Evolutionary conservation across 2,329 filamentous ascomycete species (phyloP).

Genomic region (Raffaelea arxii): DNA sequence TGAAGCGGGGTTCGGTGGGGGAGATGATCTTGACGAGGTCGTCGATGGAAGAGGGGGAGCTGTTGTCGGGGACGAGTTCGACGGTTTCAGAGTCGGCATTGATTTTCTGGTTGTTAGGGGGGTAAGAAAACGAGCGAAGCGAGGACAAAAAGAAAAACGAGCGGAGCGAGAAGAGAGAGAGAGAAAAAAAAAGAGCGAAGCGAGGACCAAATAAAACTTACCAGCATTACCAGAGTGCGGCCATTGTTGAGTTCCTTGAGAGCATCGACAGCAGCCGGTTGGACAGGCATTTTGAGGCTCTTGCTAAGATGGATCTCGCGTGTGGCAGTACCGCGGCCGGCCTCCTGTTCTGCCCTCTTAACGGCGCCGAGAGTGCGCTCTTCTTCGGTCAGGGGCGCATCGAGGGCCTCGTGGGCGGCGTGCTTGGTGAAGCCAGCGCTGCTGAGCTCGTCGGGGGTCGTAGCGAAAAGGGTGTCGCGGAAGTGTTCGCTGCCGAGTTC

Average conservation of each 20-base stretch:
- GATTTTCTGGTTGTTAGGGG: slow-evolving; percentile 56
- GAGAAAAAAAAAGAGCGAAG: neutral
- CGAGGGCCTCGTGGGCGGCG: slow-evolving; percentile 54
- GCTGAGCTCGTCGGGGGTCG: slow-evolving; percentile 58
- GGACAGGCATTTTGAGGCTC: slow-evolving; percentile 47
- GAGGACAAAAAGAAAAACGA: neutral
- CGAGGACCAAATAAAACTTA: slow-evolving; percentile 27
- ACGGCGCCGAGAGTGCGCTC: slow-evolving; percentile 63
- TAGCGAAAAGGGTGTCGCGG: slow-evolving; percentile 65
- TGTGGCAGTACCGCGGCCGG: slow-evolving; percentile 55
- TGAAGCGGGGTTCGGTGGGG: slow-evolving; percentile 61
- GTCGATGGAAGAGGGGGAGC: slow-evolving; percentile 42
- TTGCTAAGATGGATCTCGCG: slow-evolving; percentile 51
- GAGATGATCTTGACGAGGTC: slow-evolving; percentile 54
- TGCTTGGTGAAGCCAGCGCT: slow-evolving; percentile 61
- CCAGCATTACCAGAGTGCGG: slow-evolving; percentile 54
- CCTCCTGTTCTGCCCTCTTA: slow-evolving; percentile 65
- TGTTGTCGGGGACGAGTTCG: slow-evolving; percentile 48
- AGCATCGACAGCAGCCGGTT: slow-evolving; percentile 54
- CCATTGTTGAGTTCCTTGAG: slow-evolving; percentile 47
- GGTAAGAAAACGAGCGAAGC: neutral
- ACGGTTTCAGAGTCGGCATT: slow-evolving; percentile 60
- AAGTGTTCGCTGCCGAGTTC: slow-evolving; percentile 75
- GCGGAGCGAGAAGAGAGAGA: neutral
- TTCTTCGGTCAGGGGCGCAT: slow-evolving; percentile 69